Evolutionary conservation across 2,329 filamentous ascomycete genomes (phyloP).

Genomic region (Botrytis byssoidea): DNA sequence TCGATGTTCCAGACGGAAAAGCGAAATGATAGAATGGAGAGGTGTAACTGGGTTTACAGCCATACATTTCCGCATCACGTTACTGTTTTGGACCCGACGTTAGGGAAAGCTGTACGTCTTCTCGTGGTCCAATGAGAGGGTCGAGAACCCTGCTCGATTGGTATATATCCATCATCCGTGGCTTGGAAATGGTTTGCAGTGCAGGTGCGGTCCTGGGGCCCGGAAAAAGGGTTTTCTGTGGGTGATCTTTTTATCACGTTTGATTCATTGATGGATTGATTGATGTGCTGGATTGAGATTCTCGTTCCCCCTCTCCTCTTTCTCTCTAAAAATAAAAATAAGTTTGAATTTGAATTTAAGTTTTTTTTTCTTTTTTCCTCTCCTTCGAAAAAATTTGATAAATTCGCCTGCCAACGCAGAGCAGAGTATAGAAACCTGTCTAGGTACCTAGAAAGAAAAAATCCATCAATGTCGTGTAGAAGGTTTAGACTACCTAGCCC

Average conservation of each 20-base stretch:
- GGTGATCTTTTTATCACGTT: background rate
- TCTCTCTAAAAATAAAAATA: background rate
- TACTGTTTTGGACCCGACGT: constrained; percentile 30
- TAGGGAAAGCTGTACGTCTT: constrained; percentile 24
- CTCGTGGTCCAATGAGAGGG: constrained; percentile 31
- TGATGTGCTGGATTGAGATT: background rate
- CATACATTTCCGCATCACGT: constrained; percentile 37
- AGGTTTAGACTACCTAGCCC: background rate
- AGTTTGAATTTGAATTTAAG: too few relatives aligned
- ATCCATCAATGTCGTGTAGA: constrained; percentile 7
- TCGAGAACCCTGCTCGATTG: constrained; percentile 28
- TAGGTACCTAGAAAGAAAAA: background rate
- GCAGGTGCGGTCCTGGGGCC: background rate
- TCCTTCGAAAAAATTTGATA: background rate
- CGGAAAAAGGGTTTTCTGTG: constrained; percentile 18
- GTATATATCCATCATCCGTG: background rate
- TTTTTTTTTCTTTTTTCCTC: too few relatives aligned
- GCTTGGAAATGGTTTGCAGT: constrained; percentile 1
- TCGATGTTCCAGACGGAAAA: background rate
- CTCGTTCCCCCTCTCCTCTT: background rate
- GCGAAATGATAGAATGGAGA: background rate
- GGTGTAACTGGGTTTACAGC: constrained; percentile 25
- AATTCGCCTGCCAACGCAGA: constrained; percentile 22
- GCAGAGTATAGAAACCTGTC: background rate
- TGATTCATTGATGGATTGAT: background rate